These are phyloP conservation scores for Nitzschia sp. DNA, from an alignment of 108 stramenopile species.

Conservation along the genomic window DNA sequence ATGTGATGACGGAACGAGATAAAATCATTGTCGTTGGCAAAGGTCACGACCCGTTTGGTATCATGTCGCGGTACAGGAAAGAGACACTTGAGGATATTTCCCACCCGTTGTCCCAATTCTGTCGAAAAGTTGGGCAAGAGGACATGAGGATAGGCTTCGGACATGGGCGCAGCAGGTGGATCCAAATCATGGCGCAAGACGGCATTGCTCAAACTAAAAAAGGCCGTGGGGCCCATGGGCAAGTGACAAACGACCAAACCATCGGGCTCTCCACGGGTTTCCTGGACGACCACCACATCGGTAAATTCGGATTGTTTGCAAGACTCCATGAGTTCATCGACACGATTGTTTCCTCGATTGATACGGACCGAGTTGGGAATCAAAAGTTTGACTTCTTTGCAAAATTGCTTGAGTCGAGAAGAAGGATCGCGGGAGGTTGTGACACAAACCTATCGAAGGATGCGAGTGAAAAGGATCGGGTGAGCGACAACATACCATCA, in stretches of 20 bases:
- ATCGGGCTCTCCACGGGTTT: constrained; percentile 99
- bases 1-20: constrained; percentile 98
- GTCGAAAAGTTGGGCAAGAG: constrained; percentile 88
- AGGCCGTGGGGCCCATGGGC: constrained; percentile 97
- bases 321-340: constrained; percentile 90
- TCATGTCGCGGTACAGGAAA: constrained; percentile 94
- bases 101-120: constrained; percentile 85
- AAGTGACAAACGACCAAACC: constrained; percentile 96
- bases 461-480: background rate
- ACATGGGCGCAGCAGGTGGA: constrained; percentile 91
- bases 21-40: constrained; percentile 93
- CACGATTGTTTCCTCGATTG: constrained; percentile 94
- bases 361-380: constrained; percentile 93
- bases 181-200: constrained; percentile 97
- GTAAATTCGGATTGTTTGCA: constrained; percentile 92
- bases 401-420: constrained; percentile 94
- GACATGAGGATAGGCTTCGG: constrained; percentile 93
- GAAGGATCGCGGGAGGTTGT: constrained; percentile 94
- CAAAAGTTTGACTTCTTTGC: constrained; percentile 95
- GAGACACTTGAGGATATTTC: constrained; percentile 91
- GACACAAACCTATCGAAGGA: constrained; percentile 79
- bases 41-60: constrained; percentile 90
- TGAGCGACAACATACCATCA: no score
- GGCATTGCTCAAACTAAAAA: constrained; percentile 87
- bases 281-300: constrained; percentile 95